Conservation (phyloP, 73 alveolate genomes). For the Paraurostyla sp. region DNA sequence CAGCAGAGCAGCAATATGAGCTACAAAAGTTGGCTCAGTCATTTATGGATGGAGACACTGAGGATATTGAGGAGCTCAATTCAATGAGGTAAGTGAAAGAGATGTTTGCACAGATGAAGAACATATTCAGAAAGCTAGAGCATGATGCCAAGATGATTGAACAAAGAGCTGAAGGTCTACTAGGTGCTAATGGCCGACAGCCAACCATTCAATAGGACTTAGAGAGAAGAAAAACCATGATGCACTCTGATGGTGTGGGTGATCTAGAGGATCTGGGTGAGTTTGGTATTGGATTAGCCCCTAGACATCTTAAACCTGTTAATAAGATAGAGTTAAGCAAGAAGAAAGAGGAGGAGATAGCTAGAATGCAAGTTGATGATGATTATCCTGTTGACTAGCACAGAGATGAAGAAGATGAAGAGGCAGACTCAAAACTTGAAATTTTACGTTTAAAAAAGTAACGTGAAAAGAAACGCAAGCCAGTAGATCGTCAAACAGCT, state of each 20-base stretch:
- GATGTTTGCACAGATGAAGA: slow-evolving; percentile 91
- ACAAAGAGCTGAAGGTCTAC: slow-evolving; percentile 43
- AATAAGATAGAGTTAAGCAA: slow-evolving; percentile 67
- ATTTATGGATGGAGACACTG: slow-evolving; percentile 92
- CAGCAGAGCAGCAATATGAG: slow-evolving; percentile 94
- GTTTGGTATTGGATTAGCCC: slow-evolving; percentile 94
- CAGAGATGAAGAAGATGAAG: slow-evolving; percentile 69
- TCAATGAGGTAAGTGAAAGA: slow-evolving; percentile 95
- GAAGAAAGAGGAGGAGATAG: slow-evolving; percentile 29
- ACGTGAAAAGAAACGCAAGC: slow-evolving; percentile 59
- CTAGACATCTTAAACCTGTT: slow-evolving; percentile 84
- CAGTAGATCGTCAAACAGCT: slow-evolving; percentile 75
- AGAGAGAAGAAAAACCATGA: slow-evolving; percentile 41
- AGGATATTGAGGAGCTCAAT: slow-evolving; percentile 94
- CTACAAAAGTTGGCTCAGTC: slow-evolving; percentile 84
- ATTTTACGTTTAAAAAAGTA: slow-evolving; percentile 68
- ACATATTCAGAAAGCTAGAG: slow-evolving; percentile 85
- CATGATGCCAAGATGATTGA: slow-evolving; percentile 68
- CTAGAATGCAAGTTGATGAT: slow-evolving; percentile 69
- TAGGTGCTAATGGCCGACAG: not conserved
- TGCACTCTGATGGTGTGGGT: slow-evolving; percentile 86
- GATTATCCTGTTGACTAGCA: slow-evolving; percentile 61
- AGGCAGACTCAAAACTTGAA: slow-evolving; percentile 48
- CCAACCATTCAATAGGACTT: not conserved
- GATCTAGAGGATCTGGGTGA: slow-evolving; percentile 87